Base-by-base conservation (phyloP, 306 rosid genomes). In the Castanospermum australe region DNA sequence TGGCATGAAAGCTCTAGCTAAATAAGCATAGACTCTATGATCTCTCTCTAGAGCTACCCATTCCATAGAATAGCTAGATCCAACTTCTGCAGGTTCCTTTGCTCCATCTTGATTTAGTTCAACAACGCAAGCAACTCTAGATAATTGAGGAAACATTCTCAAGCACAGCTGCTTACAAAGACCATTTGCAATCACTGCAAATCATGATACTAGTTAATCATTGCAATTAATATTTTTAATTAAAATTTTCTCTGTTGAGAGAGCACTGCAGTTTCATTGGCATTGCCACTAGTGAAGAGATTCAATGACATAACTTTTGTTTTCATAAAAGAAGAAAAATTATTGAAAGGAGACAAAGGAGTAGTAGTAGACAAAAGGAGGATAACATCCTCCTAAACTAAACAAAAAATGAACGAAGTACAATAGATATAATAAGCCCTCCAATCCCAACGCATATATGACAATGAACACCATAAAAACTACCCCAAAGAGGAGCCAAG, bases 61-160 rank as follows among this genome's bases (percentile, higher is more conserved):
- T 82, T 93, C 96, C 84, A 35, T 79, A 54, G 85, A 82, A 67
- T 82, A 12, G 88, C 97, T 90, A 67, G 89, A 86, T 67, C 94
- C 95, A 79, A 84, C 86, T 73, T 87, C 96, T 22, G 44, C 28
- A n/a, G 25, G 25, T 75, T 81, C 89, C 73, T 85, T 81, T 17
- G 72, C 64, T 67, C 79, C 84, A 48, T 59, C 24, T 22, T 81
- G 71, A 78, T 86, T 83, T 59, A 84, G 51, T 87, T 92, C 98
- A 81, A 84, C 79, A 62, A 88, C 92, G 20, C 21, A 8, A 30
- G 84, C 81, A 48, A 83, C 89, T 85, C 81, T 82, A 48, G 87
- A 91, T 86, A 95, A 80, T 67, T 91, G 92, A 84, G 97, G 95
- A 82, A 91, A 93, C 81, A 84, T 86, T 91, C 87, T 87, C 90